A percentile compares a stretch with the other conserved stretches of the same genome.
Evolutionary conservation across 306 rosid genomes (phyloP).

Genomic region (Echinosophora koreensis): DNA sequence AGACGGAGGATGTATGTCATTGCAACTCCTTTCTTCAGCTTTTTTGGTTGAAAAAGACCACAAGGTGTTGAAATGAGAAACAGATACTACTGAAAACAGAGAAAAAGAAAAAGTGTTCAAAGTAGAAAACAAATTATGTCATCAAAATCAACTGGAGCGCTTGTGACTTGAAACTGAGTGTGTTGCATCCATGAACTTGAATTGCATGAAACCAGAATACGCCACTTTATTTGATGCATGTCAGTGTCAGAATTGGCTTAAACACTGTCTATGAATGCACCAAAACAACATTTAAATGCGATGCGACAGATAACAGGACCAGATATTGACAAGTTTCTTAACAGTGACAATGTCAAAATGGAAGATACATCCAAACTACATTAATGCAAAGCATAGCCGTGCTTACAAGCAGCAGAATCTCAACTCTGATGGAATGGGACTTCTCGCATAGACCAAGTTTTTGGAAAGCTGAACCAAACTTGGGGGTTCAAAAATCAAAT

Average conservation of each 20-base stretch:
- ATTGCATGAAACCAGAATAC: conserved; percentile 59
- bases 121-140: not conserved
- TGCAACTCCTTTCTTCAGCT: conserved; percentile 17
- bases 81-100: conserved; percentile 26
- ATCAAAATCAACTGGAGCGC: conserved; percentile 58
- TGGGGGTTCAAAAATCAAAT: conserved; percentile 45
- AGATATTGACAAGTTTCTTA: conserved; percentile 62
- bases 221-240: conserved; percentile 65
- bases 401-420: conserved; percentile 51
- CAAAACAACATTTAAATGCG: conserved; percentile 69
- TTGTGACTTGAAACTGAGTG: conserved; percentile 64
- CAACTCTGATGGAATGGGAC: conserved; percentile 62
- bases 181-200: conserved; percentile 65
- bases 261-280: conserved; percentile 58
- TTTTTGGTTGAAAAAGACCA: conserved; percentile 30
- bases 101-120: conserved; percentile 33
- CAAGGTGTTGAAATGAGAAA: conserved; percentile 28
- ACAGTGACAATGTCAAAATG: conserved; percentile 36
- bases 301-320: conserved; percentile 40
- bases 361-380: conserved; percentile 65
- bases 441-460: conserved; percentile 47
- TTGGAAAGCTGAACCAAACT: conserved; percentile 53
- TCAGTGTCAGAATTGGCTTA: conserved; percentile 51
- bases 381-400: conserved; percentile 55
- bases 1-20: not conserved